Evolutionary conservation across 495 filamentous ascomycete genomes (phyloP).

Genomic region (Chaetomium tenue): DNA sequence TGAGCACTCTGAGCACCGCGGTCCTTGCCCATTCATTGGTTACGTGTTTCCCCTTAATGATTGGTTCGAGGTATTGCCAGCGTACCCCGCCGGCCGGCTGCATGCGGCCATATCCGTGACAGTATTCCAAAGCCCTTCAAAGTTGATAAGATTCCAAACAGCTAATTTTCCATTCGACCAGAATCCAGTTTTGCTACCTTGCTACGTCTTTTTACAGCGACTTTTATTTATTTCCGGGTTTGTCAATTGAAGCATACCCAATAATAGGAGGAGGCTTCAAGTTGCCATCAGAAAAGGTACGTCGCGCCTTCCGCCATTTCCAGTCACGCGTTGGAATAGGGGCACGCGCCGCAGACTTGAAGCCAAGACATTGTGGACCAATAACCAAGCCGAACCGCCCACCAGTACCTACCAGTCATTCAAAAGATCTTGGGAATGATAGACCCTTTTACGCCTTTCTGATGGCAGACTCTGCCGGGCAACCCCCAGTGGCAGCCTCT

Average conservation of each 20-base stretch:
- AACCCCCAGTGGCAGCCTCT: background rate
- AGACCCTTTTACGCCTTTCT: background rate
- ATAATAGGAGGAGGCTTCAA: background rate
- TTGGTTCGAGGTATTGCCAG: too few species aligned
- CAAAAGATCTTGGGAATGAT: background rate
- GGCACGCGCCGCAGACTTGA: background rate
- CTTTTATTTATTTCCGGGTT: background rate
- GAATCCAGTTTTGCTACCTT: background rate
- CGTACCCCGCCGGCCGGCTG: too few species aligned
- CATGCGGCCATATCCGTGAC: too few species aligned
- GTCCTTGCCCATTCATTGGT: too few species aligned
- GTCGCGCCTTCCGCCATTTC: background rate
- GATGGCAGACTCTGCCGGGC: conserved; percentile 7
- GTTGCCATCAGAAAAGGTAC: background rate
- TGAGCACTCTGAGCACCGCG: too few species aligned
- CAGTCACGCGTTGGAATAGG: too few species aligned
- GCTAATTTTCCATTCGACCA: background rate
- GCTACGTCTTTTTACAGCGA: background rate
- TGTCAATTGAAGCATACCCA: background rate
- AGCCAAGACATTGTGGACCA: background rate
- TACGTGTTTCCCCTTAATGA: too few species aligned
- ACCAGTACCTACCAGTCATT: background rate
- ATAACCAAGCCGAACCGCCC: background rate
- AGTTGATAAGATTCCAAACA: too few species aligned
- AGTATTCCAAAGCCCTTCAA: too few species aligned